Evolutionary conservation across 2,329 filamentous ascomycete species (phyloP).

Genomic region (Penicillium italicum): DNA sequence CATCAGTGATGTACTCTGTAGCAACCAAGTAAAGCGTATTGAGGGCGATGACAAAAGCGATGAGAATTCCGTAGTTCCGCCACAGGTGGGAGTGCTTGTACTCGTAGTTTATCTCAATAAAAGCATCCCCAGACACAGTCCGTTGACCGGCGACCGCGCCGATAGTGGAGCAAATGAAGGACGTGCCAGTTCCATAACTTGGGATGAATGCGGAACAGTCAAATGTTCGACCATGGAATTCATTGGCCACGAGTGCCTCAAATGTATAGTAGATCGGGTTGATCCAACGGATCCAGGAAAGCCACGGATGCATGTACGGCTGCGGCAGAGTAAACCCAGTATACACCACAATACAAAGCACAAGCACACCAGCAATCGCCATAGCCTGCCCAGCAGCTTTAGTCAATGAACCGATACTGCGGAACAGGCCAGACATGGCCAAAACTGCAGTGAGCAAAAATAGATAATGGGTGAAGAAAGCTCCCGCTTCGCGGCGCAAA

Average conservation of each 20-base stretch:
- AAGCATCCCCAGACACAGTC: slow-evolving; percentile 58
- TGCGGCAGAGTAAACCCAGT: slow-evolving; percentile 40
- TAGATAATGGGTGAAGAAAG: slow-evolving; percentile 79
- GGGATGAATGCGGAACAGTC: slow-evolving; percentile 21
- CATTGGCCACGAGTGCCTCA: slow-evolving; percentile 31
- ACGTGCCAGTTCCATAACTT: slow-evolving; percentile 14
- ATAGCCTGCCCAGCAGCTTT: slow-evolving; percentile 48
- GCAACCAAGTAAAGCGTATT: slow-evolving; percentile 53
- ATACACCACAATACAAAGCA: slow-evolving; percentile 33
- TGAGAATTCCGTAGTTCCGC: slow-evolving; percentile 65
- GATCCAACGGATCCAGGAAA: slow-evolving; percentile 41
- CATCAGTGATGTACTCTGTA: slow-evolving; percentile 48
- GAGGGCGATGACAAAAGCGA: slow-evolving; percentile 60
- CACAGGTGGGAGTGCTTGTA: slow-evolving; percentile 61
- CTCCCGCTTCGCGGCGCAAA: slow-evolving; percentile 65
- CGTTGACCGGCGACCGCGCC: slow-evolving; percentile 53
- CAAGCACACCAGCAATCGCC: slow-evolving; percentile 42
- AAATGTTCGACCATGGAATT: slow-evolving; percentile 29
- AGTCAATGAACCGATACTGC: slow-evolving; percentile 48
- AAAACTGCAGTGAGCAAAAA: slow-evolving; percentile 26
- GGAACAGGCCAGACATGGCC: slow-evolving; percentile 54
- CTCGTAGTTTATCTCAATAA: slow-evolving; percentile 51
- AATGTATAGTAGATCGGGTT: slow-evolving; percentile 34
- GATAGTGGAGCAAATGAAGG: slow-evolving; percentile 18
- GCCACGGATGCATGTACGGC: slow-evolving; percentile 49